Evolutionary conservation across 352 stramenopile species (phyloP), one percentile per base, ranked within the genome.

Genomic region (Phytophthora pini): DNA sequence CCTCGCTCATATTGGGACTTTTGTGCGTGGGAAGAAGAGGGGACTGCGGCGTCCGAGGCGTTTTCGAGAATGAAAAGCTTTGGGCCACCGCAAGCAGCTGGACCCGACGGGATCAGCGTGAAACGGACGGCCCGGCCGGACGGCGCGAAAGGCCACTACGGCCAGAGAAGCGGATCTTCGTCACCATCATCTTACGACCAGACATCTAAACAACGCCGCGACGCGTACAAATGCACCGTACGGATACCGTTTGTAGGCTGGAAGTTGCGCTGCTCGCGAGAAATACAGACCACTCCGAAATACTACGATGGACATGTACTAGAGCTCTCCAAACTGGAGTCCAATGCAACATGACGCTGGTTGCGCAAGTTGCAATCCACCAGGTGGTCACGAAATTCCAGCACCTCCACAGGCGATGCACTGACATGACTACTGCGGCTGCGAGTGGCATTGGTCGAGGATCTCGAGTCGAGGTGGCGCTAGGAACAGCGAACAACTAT

Each of bases 21-120:
- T 29, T 17, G 17, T 8, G 43, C 3, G 11, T 11, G 22, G 43
- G 24, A 26, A 26, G 24, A 26, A 17, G 38, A 20, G 29, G 6
- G 2, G 20, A 26, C 26, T 70, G 66, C 24, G 34, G 38, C 13
- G 17, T 55, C 8, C 29, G 45, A 47, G n/a, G 61, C 15, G 43
- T 51, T 61, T 75, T 71, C 13, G 31, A 59, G 34, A 75, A 68
- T 75, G 56, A 71, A 60, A 50, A 26, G 47, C 43, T 41, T 12
- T 10, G 27, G 17, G 3, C 34, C 24, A 39, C 5, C 1, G 32
- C 44, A 54, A 61, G 49, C 58, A 68, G 64, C 52, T 62, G 64
- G 51, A 5, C 17, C 32, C 44, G 20, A 62, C 32, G 36, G 49
- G 58, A 56, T 68, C 61, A 56, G 41, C 17, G 47, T 65, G 56